phyloP scores from a whole-genome alignment of 352 stramenopile genomes.

The Phytophthora pini region DNA sequence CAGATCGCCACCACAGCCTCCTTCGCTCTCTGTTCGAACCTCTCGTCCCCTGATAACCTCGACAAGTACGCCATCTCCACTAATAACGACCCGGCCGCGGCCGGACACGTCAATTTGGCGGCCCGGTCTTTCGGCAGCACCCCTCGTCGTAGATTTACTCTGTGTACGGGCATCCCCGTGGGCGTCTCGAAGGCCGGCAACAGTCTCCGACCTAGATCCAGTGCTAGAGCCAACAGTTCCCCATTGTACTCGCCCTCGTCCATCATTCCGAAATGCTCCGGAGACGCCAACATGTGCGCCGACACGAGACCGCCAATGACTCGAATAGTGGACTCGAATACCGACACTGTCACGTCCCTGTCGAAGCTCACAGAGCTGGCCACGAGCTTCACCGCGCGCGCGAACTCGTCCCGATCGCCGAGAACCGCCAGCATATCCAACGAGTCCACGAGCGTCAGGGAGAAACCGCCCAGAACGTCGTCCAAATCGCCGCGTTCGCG shows the following conservation, averaged over 20 bases:
- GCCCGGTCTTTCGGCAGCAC: slow-evolving; percentile 38
- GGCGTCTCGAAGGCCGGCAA: slow-evolving; percentile 96
- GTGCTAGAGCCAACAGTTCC: slow-evolving; percentile 93
- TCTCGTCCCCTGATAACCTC: slow-evolving; percentile 58
- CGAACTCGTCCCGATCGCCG: slow-evolving; percentile 84
- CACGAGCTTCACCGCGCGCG: slow-evolving; percentile 68
- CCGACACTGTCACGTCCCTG: slow-evolving; percentile 89
- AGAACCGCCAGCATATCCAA: slow-evolving; percentile 91
- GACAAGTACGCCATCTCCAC: slow-evolving; percentile 97
- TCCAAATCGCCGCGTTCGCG: slow-evolving; percentile 87
- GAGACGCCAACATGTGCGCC: slow-evolving; percentile 87
- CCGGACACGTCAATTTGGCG: slow-evolving; percentile 91
- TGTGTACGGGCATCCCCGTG: slow-evolving; percentile 96
- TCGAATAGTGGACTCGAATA: slow-evolving; percentile 95
- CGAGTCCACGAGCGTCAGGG: slow-evolving; percentile 88
- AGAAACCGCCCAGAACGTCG: slow-evolving; percentile 84
- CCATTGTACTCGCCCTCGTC: slow-evolving; percentile 88
- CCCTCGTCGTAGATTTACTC: slow-evolving; percentile 93
- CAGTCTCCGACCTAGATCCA: slow-evolving; percentile 96
- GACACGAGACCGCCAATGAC: slow-evolving; percentile 92
- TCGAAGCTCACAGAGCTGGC: slow-evolving; percentile 77
- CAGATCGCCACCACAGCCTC: slow-evolving; percentile 81
- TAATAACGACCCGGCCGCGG: slow-evolving; percentile 95
- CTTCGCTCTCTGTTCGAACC: slow-evolving; percentile 70
- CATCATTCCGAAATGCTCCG: slow-evolving; percentile 61